Conservation (phyloP, 2,329 filamentous ascomycete genomes). For the Penicillium sp. region DNA sequence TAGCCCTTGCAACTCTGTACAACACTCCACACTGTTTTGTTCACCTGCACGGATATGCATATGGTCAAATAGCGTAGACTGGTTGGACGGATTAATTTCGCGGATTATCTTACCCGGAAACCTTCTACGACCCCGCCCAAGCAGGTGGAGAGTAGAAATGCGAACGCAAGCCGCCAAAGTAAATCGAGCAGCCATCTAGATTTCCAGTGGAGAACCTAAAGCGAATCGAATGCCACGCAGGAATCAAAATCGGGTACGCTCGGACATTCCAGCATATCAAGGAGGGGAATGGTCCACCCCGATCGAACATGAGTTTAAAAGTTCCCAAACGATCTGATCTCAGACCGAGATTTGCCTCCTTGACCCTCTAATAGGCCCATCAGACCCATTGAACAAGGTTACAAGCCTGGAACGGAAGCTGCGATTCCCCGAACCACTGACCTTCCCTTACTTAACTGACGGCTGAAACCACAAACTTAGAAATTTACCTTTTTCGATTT, state of each 20-base stretch:
- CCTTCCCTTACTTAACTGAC: conserved; percentile 16
- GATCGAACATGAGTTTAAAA: not conserved
- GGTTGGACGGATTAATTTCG: not conserved
- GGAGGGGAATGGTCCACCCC: not conserved
- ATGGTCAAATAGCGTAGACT: too few species aligned
- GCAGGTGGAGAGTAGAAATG: not conserved
- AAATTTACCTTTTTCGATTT: not conserved
- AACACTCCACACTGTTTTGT: not conserved
- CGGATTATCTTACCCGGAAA: not conserved
- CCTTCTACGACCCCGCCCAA: not conserved
- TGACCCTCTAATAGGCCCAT: conserved; percentile 12
- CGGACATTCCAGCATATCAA: not conserved
- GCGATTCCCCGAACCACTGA: conserved; percentile 13
- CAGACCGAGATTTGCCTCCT: not conserved
- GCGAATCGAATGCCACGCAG: not conserved
- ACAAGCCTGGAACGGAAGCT: conserved; percentile 4
- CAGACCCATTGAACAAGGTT: conserved; percentile 17
- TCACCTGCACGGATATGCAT: not conserved
- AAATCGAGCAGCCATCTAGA: not conserved
- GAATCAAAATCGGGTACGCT: not conserved
- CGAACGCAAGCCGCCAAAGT: not conserved
- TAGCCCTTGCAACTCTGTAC: not conserved
- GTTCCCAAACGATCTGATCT: conserved; percentile 8
- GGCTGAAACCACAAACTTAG: conserved; percentile 17
- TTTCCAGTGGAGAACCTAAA: not conserved